Conservation (phyloP, 129 eudicot species). For the Lactuca sativa region DNA sequence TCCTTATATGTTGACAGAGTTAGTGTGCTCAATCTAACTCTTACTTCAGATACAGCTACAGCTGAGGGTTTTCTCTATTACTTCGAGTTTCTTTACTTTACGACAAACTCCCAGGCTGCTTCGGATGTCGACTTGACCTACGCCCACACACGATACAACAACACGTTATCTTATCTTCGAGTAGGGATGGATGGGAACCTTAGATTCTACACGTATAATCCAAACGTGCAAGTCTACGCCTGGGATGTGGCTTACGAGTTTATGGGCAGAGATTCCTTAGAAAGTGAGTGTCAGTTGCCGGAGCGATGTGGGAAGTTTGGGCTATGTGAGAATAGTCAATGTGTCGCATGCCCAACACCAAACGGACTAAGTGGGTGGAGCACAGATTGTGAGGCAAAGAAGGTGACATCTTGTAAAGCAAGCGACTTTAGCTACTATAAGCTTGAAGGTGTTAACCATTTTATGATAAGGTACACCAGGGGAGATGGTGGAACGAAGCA, state of each 20-base stretch:
- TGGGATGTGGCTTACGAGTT: conserved; percentile 34
- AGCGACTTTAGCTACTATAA: conserved; percentile 37
- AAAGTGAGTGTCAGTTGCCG: conserved; percentile 39
- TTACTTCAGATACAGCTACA: not conserved
- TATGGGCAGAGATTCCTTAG: conserved; percentile 28
- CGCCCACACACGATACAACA: conserved; percentile 12
- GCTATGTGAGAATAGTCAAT: conserved; percentile 32
- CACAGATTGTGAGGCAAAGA: conserved; percentile 27
- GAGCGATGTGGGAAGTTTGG: conserved; percentile 40
- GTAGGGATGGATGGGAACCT: conserved; percentile 38
- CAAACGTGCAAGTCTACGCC: conserved; percentile 13
- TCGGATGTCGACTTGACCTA: not conserved
- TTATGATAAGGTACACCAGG: conserved; percentile 39
- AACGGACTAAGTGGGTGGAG: conserved; percentile 37
- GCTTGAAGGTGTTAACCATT: conserved; percentile 55
- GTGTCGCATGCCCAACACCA: conserved; percentile 41
- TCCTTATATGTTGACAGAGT: not conserved
- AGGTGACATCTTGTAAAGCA: conserved; percentile 31
- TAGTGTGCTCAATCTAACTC: not conserved
- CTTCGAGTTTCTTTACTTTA: conserved; percentile 18
- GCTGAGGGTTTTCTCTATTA: conserved; percentile 5
- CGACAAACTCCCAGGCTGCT: conserved; percentile 25
- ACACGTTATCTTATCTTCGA: conserved; percentile 36
- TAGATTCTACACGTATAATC: conserved; percentile 28
- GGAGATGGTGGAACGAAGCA: conserved; percentile 44